Base-by-base conservation (phyloP, 148 eudicot genomes). In the Nepenthes mirabilis region DNA sequence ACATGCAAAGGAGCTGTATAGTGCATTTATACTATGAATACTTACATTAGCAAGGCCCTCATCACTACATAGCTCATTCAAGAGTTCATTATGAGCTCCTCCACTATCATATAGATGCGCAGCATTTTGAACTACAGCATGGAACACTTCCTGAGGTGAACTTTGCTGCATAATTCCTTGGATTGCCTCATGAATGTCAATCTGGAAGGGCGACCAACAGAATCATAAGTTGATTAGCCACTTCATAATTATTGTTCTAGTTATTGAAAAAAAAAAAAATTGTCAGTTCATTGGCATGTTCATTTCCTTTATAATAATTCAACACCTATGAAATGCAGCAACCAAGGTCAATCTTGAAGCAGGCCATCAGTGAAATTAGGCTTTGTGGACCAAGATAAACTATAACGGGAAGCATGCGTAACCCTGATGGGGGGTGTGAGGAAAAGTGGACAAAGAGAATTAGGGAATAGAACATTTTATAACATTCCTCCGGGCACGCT, bases 61-160 rank as follows among this genome's bases (percentile, higher is more conserved):
- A 50, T 74, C 58, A 64, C 43, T 57, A 61, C 64, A 45, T 45
- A 70, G 53, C 55, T 43, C 73, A 59, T 70, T 60, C 43, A 53
- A 34, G 14, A 61, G 12, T 13, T 12, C 14, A 43, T 66, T 68
- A 43, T 36, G 37, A 11, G 6, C 37, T 35, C 23, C 14, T 43
- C 60, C 70, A 58, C 40, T 14, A 47, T 9, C 10, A n/a, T 6
- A 49, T 49, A 49, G 6, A 47, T 65, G 67, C 6, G 74, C 59
- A 48, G 70, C 78, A 70, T 45, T 57, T 65, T 74, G 61, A 52
- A 40, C 70, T 34, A 65, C 32, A 37, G 58, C 59, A 35, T 57
- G 64, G 62, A 65, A 74, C 70, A 74, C 47, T 61, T 70, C 78
- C 36, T 58, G 64, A 65, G 78, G 58, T 47, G 74, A 53, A 48